Percentiles rank a stretch among this genome's conserved stretches.
phyloP scores from a whole-genome alignment of 495 filamentous ascomycete species.

The Penicillium chermesinum region DNA sequence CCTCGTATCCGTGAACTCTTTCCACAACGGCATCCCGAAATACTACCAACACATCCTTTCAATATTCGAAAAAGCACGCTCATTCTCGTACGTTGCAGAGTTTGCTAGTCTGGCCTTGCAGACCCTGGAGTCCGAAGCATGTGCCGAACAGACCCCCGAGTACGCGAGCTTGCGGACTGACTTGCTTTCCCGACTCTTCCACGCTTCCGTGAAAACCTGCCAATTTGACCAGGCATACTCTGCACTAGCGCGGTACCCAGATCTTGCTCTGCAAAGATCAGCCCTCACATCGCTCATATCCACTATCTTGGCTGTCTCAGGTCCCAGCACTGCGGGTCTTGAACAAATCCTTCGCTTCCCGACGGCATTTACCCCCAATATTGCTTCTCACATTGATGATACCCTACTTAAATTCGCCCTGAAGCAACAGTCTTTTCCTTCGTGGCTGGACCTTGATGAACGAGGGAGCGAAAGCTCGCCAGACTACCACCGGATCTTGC shows the following conservation, averaged over 20 bases:
- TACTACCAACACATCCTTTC: conserved; percentile 84
- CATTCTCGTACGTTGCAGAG: conserved; percentile 73
- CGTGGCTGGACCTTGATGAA: conserved; percentile 29
- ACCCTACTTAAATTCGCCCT: conserved; percentile 54
- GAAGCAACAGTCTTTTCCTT: conserved; percentile 34
- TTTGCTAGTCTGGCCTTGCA: conserved; percentile 78
- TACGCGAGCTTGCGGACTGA: conserved; percentile 48
- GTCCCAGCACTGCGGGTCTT: conserved; percentile 44
- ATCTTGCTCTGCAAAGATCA: conserved; percentile 58
- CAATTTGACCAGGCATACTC: conserved; percentile 79
- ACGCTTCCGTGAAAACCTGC: conserved; percentile 66
- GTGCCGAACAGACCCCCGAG: conserved; percentile 37
- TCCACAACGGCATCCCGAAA: conserved; percentile 69
- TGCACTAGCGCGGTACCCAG: conserved; percentile 64
- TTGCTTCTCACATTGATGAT: conserved; percentile 72
- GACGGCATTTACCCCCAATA: conserved; percentile 55
- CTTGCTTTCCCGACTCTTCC: conserved; percentile 77
- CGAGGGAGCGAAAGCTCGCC: conserved; percentile 29
- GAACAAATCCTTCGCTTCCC: conserved; percentile 68
- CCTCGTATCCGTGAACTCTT: conserved; percentile 62
- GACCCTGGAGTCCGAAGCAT: conserved; percentile 44
- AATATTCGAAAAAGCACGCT: conserved; percentile 71
- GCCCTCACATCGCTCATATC: conserved; percentile 65
- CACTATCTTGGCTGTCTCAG: conserved; percentile 62
- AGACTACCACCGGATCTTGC: conserved; percentile 74